These are phyloP conservation scores for Suillus fuscotomentosus DNA, from an alignment of 768 basidiomycete genomes.

Conservation along the genomic window DNA sequence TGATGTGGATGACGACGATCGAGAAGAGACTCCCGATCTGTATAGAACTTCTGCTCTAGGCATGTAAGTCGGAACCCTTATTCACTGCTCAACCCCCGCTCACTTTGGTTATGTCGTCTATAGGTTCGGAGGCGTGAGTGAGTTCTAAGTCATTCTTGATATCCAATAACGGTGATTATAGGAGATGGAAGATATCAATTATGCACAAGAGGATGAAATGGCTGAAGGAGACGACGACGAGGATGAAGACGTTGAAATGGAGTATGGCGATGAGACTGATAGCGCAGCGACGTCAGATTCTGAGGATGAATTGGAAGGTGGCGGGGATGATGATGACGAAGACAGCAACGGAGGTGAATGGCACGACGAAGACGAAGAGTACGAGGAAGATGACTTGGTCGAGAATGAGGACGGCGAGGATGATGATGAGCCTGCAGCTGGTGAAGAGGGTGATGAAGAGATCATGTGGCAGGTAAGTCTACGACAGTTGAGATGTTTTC, in stretches of 20 bases:
- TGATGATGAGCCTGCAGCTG: slow-evolving; percentile 50
- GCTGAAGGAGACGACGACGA: slow-evolving; percentile 80
- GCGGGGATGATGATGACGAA: slow-evolving; percentile 56
- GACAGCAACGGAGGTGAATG: slow-evolving; percentile 55
- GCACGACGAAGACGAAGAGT: slow-evolving; percentile 52
- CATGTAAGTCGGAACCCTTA: slow-evolving; percentile 55
- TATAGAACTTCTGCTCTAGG: slow-evolving; percentile 97
- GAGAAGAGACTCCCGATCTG: slow-evolving; percentile 87
- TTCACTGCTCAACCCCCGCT: neutral
- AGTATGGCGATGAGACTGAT: slow-evolving; percentile 79
- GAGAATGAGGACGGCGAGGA: slow-evolving; percentile 57
- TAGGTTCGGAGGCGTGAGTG: slow-evolving; percentile 76
- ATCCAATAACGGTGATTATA: slow-evolving; percentile 31
- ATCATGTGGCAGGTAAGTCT: slow-evolving; percentile 57
- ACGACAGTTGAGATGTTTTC: neutral
- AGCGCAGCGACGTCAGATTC: slow-evolving; percentile 80
- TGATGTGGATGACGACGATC: slow-evolving; percentile 54
- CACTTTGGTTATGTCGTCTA: neutral
- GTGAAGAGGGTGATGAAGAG: slow-evolving; percentile 47
- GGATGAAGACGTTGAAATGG: slow-evolving; percentile 85
- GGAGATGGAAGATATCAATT: slow-evolving; percentile 86
- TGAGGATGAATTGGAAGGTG: slow-evolving; percentile 67
- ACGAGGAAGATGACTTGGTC: slow-evolving; percentile 58
- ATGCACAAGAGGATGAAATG: slow-evolving; percentile 68
- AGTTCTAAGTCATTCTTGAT: slow-evolving; percentile 5